Conservation (phyloP, 2,329 filamentous ascomycete species). For the Ophiognomonia clavigignenti-juglandacearum region DNA sequence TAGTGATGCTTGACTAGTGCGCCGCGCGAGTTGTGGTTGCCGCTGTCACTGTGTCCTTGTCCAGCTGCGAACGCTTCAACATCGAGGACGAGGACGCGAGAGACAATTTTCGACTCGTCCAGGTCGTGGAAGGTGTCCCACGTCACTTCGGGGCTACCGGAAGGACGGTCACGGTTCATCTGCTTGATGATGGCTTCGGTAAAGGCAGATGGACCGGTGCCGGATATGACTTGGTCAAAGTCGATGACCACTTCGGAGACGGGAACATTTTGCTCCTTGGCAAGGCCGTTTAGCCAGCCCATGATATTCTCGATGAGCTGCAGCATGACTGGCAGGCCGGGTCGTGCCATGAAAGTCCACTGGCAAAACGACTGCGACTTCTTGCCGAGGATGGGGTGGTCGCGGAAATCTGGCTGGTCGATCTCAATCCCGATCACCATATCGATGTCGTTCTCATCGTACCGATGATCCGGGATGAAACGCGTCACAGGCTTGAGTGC, state of each 20-base stretch:
- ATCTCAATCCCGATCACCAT: conserved; percentile 69
- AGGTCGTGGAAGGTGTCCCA: conserved; percentile 65
- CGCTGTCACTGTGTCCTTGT: conserved; percentile 68
- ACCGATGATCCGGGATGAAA: conserved; percentile 61
- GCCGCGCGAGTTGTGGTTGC: conserved; percentile 60
- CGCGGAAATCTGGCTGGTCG: conserved; percentile 59
- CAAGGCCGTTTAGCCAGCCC: conserved; percentile 57
- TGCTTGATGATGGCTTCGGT: conserved; percentile 60
- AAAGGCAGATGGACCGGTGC: conserved; percentile 69
- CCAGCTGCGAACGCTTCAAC: conserved; percentile 70
- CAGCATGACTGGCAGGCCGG: conserved; percentile 63
- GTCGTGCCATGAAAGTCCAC: conserved; percentile 71
- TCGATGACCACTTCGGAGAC: conserved; percentile 60
- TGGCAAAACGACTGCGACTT: conserved; percentile 70
- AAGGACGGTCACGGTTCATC: conserved; percentile 45
- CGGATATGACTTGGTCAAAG: conserved; percentile 68
- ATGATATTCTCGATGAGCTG: conserved; percentile 64
- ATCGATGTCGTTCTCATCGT: conserved; percentile 59
- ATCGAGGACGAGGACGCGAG: conserved; percentile 60
- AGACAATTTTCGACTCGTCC: conserved; percentile 60
- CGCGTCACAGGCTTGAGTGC: conserved; percentile 33
- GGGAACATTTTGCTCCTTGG: conserved; percentile 51
- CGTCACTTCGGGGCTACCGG: conserved; percentile 35
- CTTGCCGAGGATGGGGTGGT: conserved; percentile 61
- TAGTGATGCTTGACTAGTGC: conserved; percentile 72